Evolutionary conservation across 2,329 filamentous ascomycete genomes (phyloP), one percentile per base, ranked within the genome.

Genomic region (Fonsecaea pedrosoi): DNA sequence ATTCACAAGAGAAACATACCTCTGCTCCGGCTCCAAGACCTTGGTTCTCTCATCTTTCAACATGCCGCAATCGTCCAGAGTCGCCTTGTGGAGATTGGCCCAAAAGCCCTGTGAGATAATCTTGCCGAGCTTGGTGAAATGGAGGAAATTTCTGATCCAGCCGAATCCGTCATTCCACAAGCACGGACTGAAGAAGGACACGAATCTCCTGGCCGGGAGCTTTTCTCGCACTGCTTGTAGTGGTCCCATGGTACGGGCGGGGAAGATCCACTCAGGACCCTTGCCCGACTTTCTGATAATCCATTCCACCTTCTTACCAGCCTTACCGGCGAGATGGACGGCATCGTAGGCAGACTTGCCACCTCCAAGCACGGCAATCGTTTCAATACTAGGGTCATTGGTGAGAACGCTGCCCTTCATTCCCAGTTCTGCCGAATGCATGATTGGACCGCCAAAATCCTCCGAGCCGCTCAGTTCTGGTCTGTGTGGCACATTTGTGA

Each of bases 101-200:
- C 87, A 89, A 74, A 89, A 89, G 3, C 70, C 73, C 13, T 79
- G 75, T 3, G 82, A 78, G 1, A 87, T 68, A 53, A 76, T 79
- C 45, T 83, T 79, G 4, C 86, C 85, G 0, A 86, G 54, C 75
- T 78, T 80, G 0, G 84, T 86, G 7, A 77, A 75, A 67, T 88
- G 85, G 18, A 88, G 72, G 62, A 85, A 81, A 2, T 73, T 70
- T 6, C 83, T 78, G 2, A 84, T 71, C 10, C 78, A 66, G 12
- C 78, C 81, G 60, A 79, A 78, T 6, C 83, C 84, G 1, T 83
- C 80, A 6, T 88, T 89, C 88, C 89, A 94, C 13, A 90, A 84
- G 74, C 90, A 93, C 0, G 91, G 91, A 62, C 86, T 89, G 77
- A 94, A 87, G 86, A 89, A 92, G 1, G 87, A 90, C 54, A 93